phyloP scores from a whole-genome alignment of 495 filamentous ascomycete species.

The Daldinia decipiens region DNA sequence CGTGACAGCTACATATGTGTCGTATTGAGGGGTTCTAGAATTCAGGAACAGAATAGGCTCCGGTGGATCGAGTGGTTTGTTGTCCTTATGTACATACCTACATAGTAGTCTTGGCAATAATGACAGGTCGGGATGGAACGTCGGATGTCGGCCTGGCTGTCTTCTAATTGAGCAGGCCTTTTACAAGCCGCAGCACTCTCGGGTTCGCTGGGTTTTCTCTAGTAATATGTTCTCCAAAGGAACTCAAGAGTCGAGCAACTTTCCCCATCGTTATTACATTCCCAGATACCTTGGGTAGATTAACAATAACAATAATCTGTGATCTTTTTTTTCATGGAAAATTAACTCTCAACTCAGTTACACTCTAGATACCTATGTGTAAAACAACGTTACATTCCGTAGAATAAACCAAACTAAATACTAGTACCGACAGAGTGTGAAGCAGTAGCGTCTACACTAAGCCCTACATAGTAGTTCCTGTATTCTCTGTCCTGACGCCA shows the following conservation, averaged over 20 bases:
- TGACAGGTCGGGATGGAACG: neutral
- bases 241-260: neutral
- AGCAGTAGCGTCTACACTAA: conserved; percentile 8
- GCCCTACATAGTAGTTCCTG: neutral
- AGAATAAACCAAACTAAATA: neutral
- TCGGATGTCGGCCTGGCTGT: neutral
- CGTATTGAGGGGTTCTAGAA: neutral
- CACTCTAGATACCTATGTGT: neutral
- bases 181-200: neutral
- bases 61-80: conserved; percentile 1
- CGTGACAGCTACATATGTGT: neutral
- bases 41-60: neutral
- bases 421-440: neutral
- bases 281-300: neutral
- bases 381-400: neutral
- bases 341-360: neutral
- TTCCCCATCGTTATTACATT: neutral
- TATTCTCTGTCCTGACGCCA: neutral
- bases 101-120: neutral
- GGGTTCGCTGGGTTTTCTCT: neutral
- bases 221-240: neutral
- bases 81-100: neutral
- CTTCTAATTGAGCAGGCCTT: neutral
- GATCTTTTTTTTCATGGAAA: no score
- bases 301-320: neutral